Evolutionary conservation across 495 filamentous ascomycete species (phyloP).

Genomic region (Tetracladium setigerum): DNA sequence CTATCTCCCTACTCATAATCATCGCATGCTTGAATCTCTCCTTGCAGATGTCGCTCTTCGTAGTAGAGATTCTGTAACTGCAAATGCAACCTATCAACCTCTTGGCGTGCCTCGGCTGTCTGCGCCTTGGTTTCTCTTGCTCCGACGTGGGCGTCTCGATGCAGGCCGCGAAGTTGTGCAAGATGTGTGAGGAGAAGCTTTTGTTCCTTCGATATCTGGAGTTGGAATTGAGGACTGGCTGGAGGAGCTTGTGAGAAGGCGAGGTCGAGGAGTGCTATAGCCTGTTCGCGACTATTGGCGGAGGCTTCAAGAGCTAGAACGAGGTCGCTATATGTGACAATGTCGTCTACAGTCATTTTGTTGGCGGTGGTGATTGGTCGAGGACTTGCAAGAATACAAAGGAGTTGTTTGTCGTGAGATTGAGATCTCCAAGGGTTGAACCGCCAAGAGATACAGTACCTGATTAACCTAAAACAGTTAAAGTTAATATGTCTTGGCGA

Average conservation of each 20-base stretch:
- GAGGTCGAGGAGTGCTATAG: conserved; percentile 58
- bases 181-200: conserved; percentile 74
- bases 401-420: too few relatives aligned
- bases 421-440: too few relatives aligned
- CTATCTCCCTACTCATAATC: conserved; percentile 70
- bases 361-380: too few relatives aligned
- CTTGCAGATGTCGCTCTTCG: conserved; percentile 82
- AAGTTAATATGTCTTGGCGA: not conserved
- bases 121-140: conserved; percentile 80
- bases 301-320: conserved; percentile 64
- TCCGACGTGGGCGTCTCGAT: conserved; percentile 70
- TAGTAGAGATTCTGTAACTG: conserved; percentile 95
- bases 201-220: conserved; percentile 66
- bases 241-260: conserved; percentile 23
- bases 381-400: too few relatives aligned
- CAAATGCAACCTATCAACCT: conserved; percentile 86
- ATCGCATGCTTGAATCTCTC: conserved; percentile 87
- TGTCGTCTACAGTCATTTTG: conserved; percentile 41
- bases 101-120: conserved; percentile 80
- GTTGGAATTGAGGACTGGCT: conserved; percentile 40
- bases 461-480: too few relatives aligned
- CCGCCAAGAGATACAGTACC: too few relatives aligned
- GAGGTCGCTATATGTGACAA: conserved; percentile 65
- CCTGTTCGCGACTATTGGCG: conserved; percentile 62
- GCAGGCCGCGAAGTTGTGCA: conserved; percentile 71